Conservation (phyloP, 495 filamentous ascomycete genomes). For the Neurospora sp. region DNA sequence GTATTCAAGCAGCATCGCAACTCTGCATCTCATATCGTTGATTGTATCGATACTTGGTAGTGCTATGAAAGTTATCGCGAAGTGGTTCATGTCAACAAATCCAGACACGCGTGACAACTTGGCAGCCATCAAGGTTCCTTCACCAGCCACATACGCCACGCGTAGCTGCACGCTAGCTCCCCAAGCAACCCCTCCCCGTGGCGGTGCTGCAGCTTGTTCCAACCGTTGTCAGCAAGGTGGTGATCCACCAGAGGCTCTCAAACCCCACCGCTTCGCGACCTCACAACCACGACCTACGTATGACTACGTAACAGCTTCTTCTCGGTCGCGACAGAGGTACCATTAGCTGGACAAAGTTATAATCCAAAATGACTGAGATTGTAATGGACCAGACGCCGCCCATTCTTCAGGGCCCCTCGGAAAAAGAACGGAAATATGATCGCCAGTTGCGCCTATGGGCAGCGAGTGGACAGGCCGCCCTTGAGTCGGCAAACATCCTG, state of each 20-base stretch:
- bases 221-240: background rate
- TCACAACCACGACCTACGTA: background rate
- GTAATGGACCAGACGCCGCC: constrained; percentile 41
- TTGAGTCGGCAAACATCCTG: constrained; percentile 82
- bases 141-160: background rate
- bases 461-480: constrained; percentile 76
- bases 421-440: constrained; percentile 92
- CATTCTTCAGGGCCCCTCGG: constrained; percentile 53
- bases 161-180: background rate
- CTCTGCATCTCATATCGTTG: background rate
- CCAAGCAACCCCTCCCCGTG: background rate
- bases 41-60: background rate
- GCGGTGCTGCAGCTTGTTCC: background rate
- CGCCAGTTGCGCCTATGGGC: constrained; percentile 94
- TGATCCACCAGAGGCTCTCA: background rate
- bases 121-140: background rate
- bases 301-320: background rate
- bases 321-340: background rate
- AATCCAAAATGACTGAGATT: constrained; percentile 34
- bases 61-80: background rate
- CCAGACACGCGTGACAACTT: background rate
- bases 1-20: background rate
- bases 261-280: background rate
- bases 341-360: background rate
- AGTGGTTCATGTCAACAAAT: background rate